Evolutionary conservation across 345 rosid species (phyloP).

Genomic region (Geranium brycei): DNA sequence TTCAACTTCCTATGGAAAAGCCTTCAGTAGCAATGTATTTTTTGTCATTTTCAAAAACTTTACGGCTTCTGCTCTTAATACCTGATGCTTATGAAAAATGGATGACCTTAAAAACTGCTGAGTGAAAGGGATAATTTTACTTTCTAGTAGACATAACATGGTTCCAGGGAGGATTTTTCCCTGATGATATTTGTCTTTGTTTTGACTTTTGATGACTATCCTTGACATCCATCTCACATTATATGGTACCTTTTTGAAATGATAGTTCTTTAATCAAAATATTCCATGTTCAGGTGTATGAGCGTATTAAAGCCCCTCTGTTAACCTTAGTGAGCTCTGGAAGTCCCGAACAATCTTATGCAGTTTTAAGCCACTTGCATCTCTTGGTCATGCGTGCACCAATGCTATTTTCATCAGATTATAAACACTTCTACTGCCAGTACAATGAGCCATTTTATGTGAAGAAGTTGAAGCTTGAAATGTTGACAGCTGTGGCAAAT

Average conservation of each 20-base stretch:
- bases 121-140: no score
- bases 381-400: conserved; percentile 98
- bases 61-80: no score
- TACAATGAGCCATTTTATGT: conserved; percentile 94
- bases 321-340: conserved; percentile 96
- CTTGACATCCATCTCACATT: neutral
- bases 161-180: no score
- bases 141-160: no score
- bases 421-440: conserved; percentile 96
- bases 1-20: no score
- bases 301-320: conserved; percentile 95
- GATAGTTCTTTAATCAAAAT: conserved; percentile 1
- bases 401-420: conserved; percentile 71
- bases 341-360: conserved; percentile 96
- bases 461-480: conserved; percentile 95
- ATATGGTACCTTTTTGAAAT: neutral
- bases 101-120: no score
- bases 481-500: conserved; percentile 98
- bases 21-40: no score
- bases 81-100: no score
- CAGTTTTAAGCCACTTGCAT: conserved; percentile 91
- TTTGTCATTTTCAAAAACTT: no score
- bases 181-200: no score
- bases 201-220: no score
- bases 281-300: conserved; percentile 59